Evolutionary conservation across 192 early-diverging fungal genomes (phyloP).

Genomic region (Lobosporangium transversale): DNA sequence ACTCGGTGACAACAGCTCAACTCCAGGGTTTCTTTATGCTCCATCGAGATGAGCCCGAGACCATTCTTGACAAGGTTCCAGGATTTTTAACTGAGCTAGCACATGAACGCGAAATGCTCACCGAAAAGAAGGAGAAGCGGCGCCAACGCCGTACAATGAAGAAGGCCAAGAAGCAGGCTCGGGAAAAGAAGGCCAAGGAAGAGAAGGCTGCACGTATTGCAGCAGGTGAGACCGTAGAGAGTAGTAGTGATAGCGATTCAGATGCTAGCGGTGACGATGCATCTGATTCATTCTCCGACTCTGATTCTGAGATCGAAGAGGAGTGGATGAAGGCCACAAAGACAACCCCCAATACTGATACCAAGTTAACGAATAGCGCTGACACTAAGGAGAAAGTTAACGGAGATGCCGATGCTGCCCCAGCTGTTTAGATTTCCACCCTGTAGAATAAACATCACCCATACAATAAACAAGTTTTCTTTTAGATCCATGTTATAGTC

Average conservation of each 20-base stretch:
- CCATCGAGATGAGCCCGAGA: conserved; percentile 48
- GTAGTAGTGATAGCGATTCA: conserved; percentile 18
- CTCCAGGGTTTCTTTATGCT: conserved; percentile 53
- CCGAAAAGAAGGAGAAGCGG: conserved; percentile 25
- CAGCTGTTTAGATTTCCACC: conserved; percentile 10
- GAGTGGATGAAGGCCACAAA: too few relatives aligned
- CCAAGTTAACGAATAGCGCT: background rate
- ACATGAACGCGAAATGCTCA: conserved; percentile 23
- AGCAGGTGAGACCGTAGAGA: conserved; percentile 26
- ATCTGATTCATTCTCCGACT: conserved; percentile 34
- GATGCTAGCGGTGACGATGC: conserved; percentile 10
- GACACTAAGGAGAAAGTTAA: background rate
- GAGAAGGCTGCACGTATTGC: conserved; percentile 18
- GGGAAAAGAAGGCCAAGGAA: conserved; percentile 42
- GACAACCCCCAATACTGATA: background rate
- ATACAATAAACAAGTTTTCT: too few relatives aligned
- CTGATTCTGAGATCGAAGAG: conserved; percentile 12
- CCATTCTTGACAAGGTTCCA: conserved; percentile 34
- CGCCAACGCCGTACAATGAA: conserved; percentile 28
- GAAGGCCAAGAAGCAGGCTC: conserved; percentile 38
- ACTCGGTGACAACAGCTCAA: conserved; percentile 42
- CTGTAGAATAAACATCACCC: too few relatives aligned
- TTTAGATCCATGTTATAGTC: too few relatives aligned
- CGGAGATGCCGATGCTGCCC: conserved; percentile 5
- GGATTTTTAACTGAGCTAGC: conserved; percentile 33